Conservation (phyloP, 1,139 yeast genomes). For the Taphrina wiesneri region DNA sequence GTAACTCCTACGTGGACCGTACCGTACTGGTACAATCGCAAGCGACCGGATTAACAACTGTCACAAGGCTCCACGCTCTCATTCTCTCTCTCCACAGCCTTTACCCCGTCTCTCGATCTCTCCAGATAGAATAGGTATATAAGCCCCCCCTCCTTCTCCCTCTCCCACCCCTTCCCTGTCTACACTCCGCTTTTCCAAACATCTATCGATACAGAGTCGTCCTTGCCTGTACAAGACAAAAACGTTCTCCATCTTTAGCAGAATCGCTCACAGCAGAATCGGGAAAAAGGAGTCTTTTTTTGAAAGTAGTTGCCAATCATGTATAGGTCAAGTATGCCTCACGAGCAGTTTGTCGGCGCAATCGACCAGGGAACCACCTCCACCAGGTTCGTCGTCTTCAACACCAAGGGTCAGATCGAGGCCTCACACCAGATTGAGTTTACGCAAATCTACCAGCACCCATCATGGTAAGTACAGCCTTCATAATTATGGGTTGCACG, state of each 20-base stretch:
- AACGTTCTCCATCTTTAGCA: neutral
- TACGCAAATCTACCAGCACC: constrained; percentile 48
- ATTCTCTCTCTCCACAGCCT: no score
- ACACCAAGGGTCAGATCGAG: constrained; percentile 69
- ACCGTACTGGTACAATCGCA: no score
- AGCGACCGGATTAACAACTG: neutral
- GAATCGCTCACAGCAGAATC: neutral
- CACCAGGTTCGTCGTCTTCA: constrained; percentile 83
- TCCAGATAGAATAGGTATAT: constrained; percentile 1
- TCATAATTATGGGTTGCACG: constrained; percentile 48
- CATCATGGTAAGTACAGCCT: constrained; percentile 43
- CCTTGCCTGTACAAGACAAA: neutral
- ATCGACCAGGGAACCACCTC: constrained; percentile 72
- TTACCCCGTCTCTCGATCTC: neutral
- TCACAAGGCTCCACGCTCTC: neutral
- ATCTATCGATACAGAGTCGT: constrained; percentile 1
- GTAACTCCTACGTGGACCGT: no score
- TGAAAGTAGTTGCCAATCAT: constrained; percentile 6
- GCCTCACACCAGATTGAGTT: constrained; percentile 88
- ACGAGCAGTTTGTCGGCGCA: constrained; percentile 36
- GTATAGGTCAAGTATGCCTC: constrained; percentile 27
- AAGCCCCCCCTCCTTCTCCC: constrained; percentile 1
- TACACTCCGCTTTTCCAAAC: neutral
- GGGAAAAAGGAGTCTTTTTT: neutral
- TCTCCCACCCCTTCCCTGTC: neutral